Evolutionary conservation across 192 early-diverging fungal species (phyloP), one percentile per base, ranked within the genome.

Genomic region (Coemansia sp.): DNA sequence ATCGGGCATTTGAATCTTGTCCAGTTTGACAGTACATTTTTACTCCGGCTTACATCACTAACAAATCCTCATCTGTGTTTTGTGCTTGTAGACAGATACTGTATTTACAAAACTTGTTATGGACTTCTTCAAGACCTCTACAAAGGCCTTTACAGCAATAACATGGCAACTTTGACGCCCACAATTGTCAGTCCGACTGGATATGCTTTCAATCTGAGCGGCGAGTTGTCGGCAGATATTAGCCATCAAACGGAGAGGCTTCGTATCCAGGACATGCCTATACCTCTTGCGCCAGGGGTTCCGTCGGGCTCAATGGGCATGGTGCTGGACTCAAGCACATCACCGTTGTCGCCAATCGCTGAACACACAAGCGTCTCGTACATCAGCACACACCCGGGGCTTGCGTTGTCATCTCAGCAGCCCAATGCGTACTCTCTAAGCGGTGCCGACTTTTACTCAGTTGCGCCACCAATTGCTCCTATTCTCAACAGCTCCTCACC

Each of bases 391-490:
- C 24, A 52, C 1, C 50, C 50, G 3, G 20, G 50, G 11, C 23
- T 52, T 52, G 8, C 50, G 12, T 20, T 23, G 20, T 23, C 50
- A 52, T 23, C 50, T 2, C 15, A 52, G 5, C 40, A 44, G 14
- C 11, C 14, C 10, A n/a, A 3, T 3, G 8, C 28, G 24, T 17
- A 21, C n/a, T 9, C 26, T n/a, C 14, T 54, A 2, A 17, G 25
- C 25, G 14, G 52, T 12, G 11, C 52, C 26, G 52, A 54, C 25
- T 28, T 54, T 24, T 54, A 54, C 24, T 28, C 52, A 2, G 25
- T 28, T n/a, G 52, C 52, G 12, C 52, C 52, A 12, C 24, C 52
- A 54, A 54, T 26, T 26, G 52, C 52, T 1, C 52, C 52, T 28
- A 54, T 54, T 15, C n/a, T 54, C 11, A 26, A 26, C 6, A 54